Percentiles rank a stretch among this genome's conserved stretches.
Conservation (phyloP, 352 stramenopile genomes). For the Aphanomyces euteiches region DNA sequence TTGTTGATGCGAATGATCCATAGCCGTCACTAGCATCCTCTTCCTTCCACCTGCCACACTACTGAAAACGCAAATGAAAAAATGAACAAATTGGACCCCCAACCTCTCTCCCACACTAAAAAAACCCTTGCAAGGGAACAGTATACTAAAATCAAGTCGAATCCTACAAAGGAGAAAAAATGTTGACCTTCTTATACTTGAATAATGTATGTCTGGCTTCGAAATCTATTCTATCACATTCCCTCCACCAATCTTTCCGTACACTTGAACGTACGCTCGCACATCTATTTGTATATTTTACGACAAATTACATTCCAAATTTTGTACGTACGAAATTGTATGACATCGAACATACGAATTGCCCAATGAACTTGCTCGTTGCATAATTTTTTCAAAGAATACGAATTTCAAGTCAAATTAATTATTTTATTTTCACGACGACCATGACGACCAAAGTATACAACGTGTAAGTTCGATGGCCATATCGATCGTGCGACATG, state of each 20-base stretch:
- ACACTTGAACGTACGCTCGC: background rate
- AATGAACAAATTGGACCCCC: slow-evolving; percentile 28
- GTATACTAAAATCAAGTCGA: background rate
- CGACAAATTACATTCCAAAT: background rate
- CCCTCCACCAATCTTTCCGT: slow-evolving; percentile 30
- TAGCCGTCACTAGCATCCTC: slow-evolving; percentile 30
- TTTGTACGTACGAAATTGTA: background rate
- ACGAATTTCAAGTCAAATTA: background rate
- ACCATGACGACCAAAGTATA: background rate
- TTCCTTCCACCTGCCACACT: slow-evolving; percentile 11
- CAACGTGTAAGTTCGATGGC: background rate
- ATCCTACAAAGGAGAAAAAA: background rate
- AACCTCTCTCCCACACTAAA: slow-evolving; percentile 17
- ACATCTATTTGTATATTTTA: background rate
- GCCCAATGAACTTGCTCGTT: no score
- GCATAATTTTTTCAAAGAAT: background rate
- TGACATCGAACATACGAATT: no score
- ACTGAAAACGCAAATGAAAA: slow-evolving; percentile 32
- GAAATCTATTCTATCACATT: slow-evolving; percentile 22
- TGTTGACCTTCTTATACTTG: slow-evolving; percentile 2
- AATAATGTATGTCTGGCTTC: background rate
- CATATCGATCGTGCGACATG: background rate
- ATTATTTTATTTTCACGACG: background rate
- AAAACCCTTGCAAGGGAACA: background rate
- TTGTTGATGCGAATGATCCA: slow-evolving; percentile 25